Percentiles rank a stretch among this genome's conserved stretches.
Conservation (phyloP, 2,329 filamentous ascomycete species). For the Phialophora expanda region DNA sequence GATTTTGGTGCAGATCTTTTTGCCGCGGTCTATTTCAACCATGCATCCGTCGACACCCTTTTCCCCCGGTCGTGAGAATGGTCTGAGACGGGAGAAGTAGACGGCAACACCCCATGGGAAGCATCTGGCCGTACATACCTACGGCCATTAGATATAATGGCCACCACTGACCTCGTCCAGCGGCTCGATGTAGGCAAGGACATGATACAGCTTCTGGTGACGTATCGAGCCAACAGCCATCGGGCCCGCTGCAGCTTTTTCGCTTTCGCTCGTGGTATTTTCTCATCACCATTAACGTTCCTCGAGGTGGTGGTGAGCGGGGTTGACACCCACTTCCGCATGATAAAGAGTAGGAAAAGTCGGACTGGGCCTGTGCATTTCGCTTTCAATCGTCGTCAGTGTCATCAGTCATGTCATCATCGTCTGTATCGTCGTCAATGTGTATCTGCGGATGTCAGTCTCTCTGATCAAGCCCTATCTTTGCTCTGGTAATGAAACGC, state of each 20-base stretch:
- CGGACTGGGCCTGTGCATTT: not conserved
- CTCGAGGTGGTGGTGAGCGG: not conserved
- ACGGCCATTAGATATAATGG: not conserved
- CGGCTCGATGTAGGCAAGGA: not conserved
- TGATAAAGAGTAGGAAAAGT: not conserved
- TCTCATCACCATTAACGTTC: not conserved
- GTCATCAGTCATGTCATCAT: not conserved
- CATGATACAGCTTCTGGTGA: not conserved
- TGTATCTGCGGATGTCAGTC: not conserved
- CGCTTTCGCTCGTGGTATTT: not conserved
- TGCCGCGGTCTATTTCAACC: not conserved
- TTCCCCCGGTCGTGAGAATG: not conserved
- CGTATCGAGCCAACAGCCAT: not conserved
- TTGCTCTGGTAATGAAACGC: not conserved
- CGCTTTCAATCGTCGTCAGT: constrained; percentile 7
- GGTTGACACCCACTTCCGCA: not conserved
- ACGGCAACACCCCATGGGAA: not conserved
- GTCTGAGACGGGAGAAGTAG: not conserved
- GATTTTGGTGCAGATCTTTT: not conserved
- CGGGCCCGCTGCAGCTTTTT: not conserved
- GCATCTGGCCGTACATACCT: not conserved
- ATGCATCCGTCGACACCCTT: not conserved
- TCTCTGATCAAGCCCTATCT: not conserved
- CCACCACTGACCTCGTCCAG: not conserved
- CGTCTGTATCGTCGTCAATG: constrained; percentile 1